These are phyloP conservation scores for Torulaspora franciscae DNA, from an alignment of 805 yeast species.

Conservation along the genomic window DNA sequence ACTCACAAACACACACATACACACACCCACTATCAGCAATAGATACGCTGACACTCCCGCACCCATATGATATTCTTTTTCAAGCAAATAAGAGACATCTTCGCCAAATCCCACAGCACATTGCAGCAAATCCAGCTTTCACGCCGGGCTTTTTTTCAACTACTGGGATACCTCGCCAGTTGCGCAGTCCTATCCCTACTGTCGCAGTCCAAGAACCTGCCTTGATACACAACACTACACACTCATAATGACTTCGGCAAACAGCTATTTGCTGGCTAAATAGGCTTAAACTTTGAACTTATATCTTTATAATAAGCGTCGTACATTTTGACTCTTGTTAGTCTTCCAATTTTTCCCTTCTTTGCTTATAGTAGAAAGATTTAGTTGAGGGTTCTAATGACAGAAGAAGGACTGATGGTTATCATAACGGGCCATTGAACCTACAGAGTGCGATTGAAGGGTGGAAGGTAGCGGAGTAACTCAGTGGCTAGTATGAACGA, in stretches of 20 bases:
- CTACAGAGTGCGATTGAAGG: background rate
- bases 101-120: constrained; percentile 31
- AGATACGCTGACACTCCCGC: no score
- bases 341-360: background rate
- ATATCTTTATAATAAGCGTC: background rate
- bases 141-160: constrained; percentile 34
- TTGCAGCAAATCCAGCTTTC: constrained; percentile 31
- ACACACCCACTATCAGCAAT: no score
- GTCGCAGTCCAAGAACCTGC: constrained; percentile 25
- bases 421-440: background rate
- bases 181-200: constrained; percentile 33
- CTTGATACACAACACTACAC: background rate
- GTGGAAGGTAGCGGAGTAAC: background rate
- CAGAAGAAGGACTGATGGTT: background rate
- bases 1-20: background rate
- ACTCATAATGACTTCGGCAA: background rate
- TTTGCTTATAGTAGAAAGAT: background rate
- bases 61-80: constrained; percentile 25
- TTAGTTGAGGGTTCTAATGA: background rate
- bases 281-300: background rate
- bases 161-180: constrained; percentile 34
- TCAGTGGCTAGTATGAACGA: constrained; percentile 12
- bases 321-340: background rate
- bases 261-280: background rate
- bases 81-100: constrained; percentile 34